Conservation (phyloP, 345 rosid species). For the Brassica juncea region DNA sequence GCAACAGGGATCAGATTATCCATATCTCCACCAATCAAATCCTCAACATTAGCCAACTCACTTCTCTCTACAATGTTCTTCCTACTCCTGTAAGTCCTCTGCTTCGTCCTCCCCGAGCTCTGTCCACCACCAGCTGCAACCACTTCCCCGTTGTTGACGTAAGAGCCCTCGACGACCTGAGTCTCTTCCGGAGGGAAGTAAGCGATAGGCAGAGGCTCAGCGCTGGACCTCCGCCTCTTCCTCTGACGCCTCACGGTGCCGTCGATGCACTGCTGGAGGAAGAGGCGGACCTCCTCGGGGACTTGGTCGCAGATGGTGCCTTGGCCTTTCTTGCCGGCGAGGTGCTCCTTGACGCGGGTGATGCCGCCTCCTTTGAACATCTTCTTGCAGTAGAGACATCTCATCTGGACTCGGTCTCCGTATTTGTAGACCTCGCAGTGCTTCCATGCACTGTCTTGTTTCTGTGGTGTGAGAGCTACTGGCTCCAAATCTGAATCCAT, state of each 20-base stretch:
- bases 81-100: constrained; percentile 43
- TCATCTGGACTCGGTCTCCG: constrained; percentile 73
- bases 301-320: constrained; percentile 74
- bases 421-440: constrained; percentile 80
- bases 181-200: constrained; percentile 43
- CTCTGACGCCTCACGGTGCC: constrained; percentile 67
- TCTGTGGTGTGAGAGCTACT: constrained; percentile 67
- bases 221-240: constrained; percentile 62
- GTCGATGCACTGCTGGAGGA: constrained; percentile 70
- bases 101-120: constrained; percentile 38
- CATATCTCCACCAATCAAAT: constrained; percentile 37
- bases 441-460: constrained; percentile 95
- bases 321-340: constrained; percentile 87
- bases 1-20: constrained; percentile 43
- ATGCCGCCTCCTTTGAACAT: constrained; percentile 95
- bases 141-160: constrained; percentile 38
- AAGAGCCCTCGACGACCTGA: constrained; percentile 39
- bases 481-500: constrained; percentile 55
- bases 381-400: constrained; percentile 75
- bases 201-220: constrained; percentile 49
- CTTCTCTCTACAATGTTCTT: constrained; percentile 47
- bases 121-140: constrained; percentile 27
- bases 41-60: constrained; percentile 44
- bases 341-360: constrained; percentile 92
- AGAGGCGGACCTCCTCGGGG: constrained; percentile 59